Conservation (phyloP, 2,329 filamentous ascomycete species). For the Ophiosphaerella herpotricha region DNA sequence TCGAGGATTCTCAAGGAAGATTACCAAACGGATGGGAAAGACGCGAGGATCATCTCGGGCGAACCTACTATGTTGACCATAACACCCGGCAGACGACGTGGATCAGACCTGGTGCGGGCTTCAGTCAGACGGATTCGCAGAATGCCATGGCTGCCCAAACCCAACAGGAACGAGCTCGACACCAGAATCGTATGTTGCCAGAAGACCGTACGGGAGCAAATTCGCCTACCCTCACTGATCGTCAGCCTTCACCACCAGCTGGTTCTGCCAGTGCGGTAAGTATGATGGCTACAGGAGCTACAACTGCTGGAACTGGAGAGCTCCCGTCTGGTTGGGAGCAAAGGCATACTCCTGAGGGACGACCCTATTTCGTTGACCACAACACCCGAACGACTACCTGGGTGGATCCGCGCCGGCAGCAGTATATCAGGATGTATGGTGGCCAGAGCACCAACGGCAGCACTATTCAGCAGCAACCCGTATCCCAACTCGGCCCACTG, state of each 20-base stretch:
- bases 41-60: constrained; percentile 88
- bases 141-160: constrained; percentile 86
- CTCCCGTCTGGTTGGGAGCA: constrained; percentile 97
- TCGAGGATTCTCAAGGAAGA: constrained; percentile 93
- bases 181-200: constrained; percentile 93
- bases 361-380: constrained; percentile 97
- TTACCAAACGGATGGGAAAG: constrained; percentile 94
- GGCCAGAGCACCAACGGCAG: constrained; percentile 75
- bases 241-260: constrained; percentile 48
- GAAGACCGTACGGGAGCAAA: constrained; percentile 94
- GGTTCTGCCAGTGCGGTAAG: constrained; percentile 65
- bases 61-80: constrained; percentile 98
- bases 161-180: constrained; percentile 87
- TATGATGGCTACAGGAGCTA: constrained; percentile 94
- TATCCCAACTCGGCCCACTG: constrained; percentile 91
- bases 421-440: constrained; percentile 98
- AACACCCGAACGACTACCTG: constrained; percentile 98
- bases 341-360: constrained; percentile 89
- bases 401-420: constrained; percentile 95
- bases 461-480: constrained; percentile 95
- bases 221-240: constrained; percentile 75
- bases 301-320: constrained; percentile 91
- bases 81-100: constrained; percentile 97
- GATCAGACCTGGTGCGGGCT: constrained; percentile 82
- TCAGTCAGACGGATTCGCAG: constrained; percentile 75